Base-by-base conservation (phyloP, 257 asterid genomes). In the Solanum tarapatanum region DNA sequence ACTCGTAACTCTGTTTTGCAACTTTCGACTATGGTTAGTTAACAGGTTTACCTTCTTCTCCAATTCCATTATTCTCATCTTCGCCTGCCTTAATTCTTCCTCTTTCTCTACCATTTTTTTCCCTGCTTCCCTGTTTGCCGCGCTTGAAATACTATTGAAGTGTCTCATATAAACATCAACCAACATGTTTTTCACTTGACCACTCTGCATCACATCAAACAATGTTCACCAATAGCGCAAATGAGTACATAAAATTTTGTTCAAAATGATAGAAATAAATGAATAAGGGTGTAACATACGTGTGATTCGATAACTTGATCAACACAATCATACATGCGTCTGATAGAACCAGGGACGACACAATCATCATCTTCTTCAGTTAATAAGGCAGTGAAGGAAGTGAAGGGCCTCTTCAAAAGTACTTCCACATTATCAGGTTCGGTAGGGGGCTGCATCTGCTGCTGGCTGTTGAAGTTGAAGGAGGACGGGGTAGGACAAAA, bases 101-200 rank as follows among this genome's bases (percentile, higher is more conserved):
- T 90, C 91, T 16, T 11, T 82, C 79, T 86, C 91, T 37, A 74
- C 92, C 62, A 92, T 80, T 68, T 87, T 90, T 84, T 86, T 88
- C 4, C 39, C 45, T 2, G 84, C 89, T 7, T 41, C 73, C 39
- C 90, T 91, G 68, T 90, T 88, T 3, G 88, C 90, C 0, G 21
- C 85, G 3, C 10, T 84, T 35, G 26, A 77, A 39, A 86, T 62
- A 14, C 11, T 30, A 68, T 13, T 26, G 72, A 37, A 82, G 17
- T 88, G 83, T 35, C 69, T 87, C 74, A 26, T 86, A 45, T 89
- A 28, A 84, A 58, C 33, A 8, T 70, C 88, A 1, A 11, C 17
- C 11, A 92, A 5, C 14, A 84, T 87, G 5, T 85, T 88, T 74
- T 66, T 86, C 64, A 93, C 64, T n/a, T 85, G 87, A 14, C 90